Evolutionary conservation across 331 rosid genomes (phyloP).

Genomic region (Spiraea crenata): DNA sequence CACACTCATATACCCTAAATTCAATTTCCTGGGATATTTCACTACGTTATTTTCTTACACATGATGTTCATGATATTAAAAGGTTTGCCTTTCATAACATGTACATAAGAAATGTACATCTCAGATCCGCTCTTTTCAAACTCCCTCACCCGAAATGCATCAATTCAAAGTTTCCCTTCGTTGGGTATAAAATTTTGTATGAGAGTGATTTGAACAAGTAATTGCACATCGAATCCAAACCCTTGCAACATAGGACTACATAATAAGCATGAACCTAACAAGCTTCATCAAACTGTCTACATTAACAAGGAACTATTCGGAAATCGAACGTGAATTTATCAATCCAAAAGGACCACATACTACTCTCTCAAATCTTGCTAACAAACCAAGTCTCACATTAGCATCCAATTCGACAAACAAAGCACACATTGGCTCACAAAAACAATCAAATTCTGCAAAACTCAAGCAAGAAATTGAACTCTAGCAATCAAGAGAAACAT

Average conservation of each 20-base stretch:
- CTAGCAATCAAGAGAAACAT: background rate
- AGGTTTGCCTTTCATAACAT: background rate
- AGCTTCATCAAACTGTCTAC: background rate
- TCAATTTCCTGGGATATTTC: background rate
- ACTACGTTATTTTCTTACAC: background rate
- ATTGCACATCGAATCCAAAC: background rate
- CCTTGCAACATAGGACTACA: background rate
- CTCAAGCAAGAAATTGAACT: slow-evolving; percentile 9
- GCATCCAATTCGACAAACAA: slow-evolving; percentile 2
- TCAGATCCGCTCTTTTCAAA: background rate
- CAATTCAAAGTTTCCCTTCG: background rate
- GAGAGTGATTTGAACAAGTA: background rate
- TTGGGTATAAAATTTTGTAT: background rate
- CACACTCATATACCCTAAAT: background rate
- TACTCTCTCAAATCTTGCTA: background rate
- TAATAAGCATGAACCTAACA: background rate
- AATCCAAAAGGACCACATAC: background rate
- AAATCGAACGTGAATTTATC: background rate
- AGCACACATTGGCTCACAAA: slow-evolving; percentile 8
- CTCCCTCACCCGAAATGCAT: background rate
- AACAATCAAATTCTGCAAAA: slow-evolving; percentile 6
- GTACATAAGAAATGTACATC: background rate
- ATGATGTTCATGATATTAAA: no score
- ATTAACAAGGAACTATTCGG: background rate
- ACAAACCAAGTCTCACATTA: background rate